These are phyloP conservation scores for Colletotrichum magnum DNA, from an alignment of 2,329 filamentous ascomycete genomes.

Conservation along the genomic window DNA sequence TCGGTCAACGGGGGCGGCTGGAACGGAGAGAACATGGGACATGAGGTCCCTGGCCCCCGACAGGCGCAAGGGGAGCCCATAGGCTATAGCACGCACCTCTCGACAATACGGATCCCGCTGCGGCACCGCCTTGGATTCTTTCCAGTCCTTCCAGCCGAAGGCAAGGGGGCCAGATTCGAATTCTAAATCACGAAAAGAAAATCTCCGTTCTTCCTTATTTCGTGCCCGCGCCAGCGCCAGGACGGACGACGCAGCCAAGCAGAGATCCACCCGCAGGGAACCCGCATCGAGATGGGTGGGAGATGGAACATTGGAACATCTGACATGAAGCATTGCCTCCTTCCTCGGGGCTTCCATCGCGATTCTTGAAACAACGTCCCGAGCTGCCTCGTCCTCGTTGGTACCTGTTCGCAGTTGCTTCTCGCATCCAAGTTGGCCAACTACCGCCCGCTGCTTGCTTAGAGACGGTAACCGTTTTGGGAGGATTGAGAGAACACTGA, in stretches of 20 bases:
- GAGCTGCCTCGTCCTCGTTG: background rate
- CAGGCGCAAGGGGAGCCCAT: background rate
- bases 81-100: background rate
- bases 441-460: background rate
- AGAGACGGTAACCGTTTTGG: no score
- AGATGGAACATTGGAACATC: conserved; percentile 21
- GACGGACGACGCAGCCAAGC: conserved; percentile 23
- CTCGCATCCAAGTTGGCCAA: background rate
- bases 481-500: no score
- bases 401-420: background rate
- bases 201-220: conserved; percentile 24
- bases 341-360: conserved; percentile 36
- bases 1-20: conserved; percentile 12
- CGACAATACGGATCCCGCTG: background rate
- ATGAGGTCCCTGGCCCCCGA: background rate
- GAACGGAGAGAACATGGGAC: background rate
- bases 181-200: conserved; percentile 20
- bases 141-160: conserved; percentile 18
- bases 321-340: conserved; percentile 21
- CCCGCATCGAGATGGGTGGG: conserved; percentile 8
- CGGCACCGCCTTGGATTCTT: background rate
- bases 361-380: conserved; percentile 32
- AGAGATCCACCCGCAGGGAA: conserved; percentile 26
- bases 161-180: conserved; percentile 8
- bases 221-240: conserved; percentile 5